phyloP scores from a whole-genome alignment of 306 rosid genomes.

The Gleditsia sinensis region DNA sequence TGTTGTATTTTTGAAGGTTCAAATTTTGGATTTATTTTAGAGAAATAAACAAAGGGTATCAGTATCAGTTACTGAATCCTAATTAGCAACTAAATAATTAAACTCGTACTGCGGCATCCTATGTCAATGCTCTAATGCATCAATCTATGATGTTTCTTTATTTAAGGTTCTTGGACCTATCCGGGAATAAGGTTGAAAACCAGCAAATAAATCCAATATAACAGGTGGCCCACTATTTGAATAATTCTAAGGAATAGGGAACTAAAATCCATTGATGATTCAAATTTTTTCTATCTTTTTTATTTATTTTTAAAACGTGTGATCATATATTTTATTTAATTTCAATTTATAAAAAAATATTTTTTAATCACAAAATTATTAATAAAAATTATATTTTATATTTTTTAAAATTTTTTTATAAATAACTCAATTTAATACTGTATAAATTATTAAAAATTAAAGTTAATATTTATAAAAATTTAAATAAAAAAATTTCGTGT shows the following conservation, averaged over 20 bases:
- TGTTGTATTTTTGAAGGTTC: slow-evolving; percentile 5
- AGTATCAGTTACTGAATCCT: slow-evolving; percentile 36
- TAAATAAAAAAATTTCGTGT: too few species aligned
- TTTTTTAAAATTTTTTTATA: too few species aligned
- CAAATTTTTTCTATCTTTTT: slow-evolving; percentile 29
- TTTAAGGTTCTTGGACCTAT: slow-evolving; percentile 41
- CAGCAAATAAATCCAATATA: slow-evolving; percentile 49
- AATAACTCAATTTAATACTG: too few species aligned
- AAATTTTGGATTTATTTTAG: slow-evolving; percentile 18
- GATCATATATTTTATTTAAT: too few species aligned
- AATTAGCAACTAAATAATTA: slow-evolving; percentile 3
- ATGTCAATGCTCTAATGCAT: slow-evolving; percentile 33
- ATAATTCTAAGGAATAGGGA: slow-evolving; percentile 49
- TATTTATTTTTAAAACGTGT: too few species aligned
- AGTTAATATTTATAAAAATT: too few species aligned
- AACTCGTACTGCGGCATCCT: slow-evolving; percentile 12
- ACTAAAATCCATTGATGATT: slow-evolving; percentile 46
- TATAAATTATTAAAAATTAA: too few species aligned
- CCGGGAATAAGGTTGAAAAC: slow-evolving; percentile 42
- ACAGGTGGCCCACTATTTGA: slow-evolving; percentile 49
- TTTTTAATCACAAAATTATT: too few species aligned
- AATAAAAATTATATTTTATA: too few species aligned
- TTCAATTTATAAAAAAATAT: too few species aligned
- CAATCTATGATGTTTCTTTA: slow-evolving; percentile 38
- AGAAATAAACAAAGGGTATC: slow-evolving; percentile 5